These are phyloP conservation scores for Fusarium floridanum DNA, from an alignment of 2,329 filamentous ascomycete genomes.

Conservation along the genomic window DNA sequence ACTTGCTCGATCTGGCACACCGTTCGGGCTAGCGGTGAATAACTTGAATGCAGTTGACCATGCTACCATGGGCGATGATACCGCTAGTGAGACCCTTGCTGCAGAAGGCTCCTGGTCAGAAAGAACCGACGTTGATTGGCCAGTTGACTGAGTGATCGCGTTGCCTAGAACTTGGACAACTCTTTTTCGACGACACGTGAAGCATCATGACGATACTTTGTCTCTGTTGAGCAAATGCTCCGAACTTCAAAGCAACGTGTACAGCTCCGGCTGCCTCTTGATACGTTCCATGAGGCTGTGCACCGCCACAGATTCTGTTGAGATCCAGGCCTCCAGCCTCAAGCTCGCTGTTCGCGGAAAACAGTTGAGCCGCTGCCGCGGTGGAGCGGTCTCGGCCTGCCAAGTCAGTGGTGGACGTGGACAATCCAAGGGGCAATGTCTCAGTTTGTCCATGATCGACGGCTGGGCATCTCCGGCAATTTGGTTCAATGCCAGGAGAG, in stretches of 20 bases:
- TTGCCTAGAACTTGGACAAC: constrained; percentile 27
- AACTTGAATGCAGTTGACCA: not conserved
- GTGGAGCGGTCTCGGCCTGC: constrained; percentile 23
- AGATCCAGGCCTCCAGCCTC: constrained; percentile 5
- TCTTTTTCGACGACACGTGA: constrained; percentile 36
- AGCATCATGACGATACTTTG: not conserved
- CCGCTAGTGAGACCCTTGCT: constrained; percentile 25
- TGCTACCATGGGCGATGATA: not conserved
- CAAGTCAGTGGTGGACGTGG: constrained; percentile 8
- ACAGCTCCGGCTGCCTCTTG: not conserved
- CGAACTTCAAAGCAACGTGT: not conserved
- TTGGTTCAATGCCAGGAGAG: not conserved
- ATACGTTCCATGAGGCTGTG: constrained; percentile 5
- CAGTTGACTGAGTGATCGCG: constrained; percentile 7
- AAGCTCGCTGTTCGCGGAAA: not conserved
- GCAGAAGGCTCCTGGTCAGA: constrained; percentile 26
- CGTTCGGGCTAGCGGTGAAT: not conserved
- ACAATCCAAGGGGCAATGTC: constrained; percentile 4
- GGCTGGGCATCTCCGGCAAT: constrained; percentile 1
- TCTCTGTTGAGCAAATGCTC: not conserved
- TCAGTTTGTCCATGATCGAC: constrained; percentile 27
- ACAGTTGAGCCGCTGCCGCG: constrained; percentile 3
- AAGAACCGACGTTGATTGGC: constrained; percentile 23
- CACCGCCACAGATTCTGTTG: constrained; percentile 7
- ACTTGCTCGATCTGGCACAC: not conserved